phyloP scores from a whole-genome alignment of 192 early-diverging fungal genomes.

The Umbelopsis ramanniana region DNA sequence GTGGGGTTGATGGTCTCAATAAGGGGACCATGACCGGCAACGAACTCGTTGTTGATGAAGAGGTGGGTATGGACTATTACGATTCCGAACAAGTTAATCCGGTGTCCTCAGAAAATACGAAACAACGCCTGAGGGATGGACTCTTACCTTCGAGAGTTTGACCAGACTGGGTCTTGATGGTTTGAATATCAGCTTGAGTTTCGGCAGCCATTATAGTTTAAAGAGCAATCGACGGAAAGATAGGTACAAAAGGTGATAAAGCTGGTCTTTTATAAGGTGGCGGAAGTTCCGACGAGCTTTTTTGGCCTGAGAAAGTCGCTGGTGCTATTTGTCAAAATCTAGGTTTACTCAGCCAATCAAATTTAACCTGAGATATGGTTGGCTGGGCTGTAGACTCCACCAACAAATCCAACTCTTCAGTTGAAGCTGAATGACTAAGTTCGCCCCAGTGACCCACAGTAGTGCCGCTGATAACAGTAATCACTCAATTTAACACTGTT shows the following conservation, averaged over 20 bases:
- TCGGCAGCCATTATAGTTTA: conserved; percentile 20
- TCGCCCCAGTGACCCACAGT: background rate
- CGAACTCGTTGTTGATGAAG: conserved; percentile 50
- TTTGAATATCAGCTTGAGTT: conserved; percentile 41
- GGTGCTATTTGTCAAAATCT: conserved; percentile 17
- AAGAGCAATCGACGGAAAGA: background rate
- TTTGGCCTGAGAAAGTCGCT: conserved; percentile 18
- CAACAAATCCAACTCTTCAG: conserved; percentile 4
- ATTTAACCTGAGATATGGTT: background rate
- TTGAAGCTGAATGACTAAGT: conserved; percentile 5
- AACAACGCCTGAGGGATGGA: background rate
- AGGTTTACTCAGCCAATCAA: conserved; percentile 5
- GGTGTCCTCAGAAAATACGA: background rate
- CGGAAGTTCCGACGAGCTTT: background rate
- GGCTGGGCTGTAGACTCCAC: background rate
- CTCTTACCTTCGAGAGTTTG: conserved; percentile 35
- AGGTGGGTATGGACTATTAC: conserved; percentile 43
- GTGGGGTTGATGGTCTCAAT: conserved; percentile 45
- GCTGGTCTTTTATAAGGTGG: background rate
- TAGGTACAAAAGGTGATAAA: background rate
- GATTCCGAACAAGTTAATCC: background rate
- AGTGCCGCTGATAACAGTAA: no score
- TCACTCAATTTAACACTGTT: no score
- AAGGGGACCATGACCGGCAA: conserved; percentile 41
- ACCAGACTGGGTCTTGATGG: conserved; percentile 35